These are phyloP conservation scores for Neospermospora avenae DNA, from an alignment of 2,329 filamentous ascomycete species.

Conservation along the genomic window DNA sequence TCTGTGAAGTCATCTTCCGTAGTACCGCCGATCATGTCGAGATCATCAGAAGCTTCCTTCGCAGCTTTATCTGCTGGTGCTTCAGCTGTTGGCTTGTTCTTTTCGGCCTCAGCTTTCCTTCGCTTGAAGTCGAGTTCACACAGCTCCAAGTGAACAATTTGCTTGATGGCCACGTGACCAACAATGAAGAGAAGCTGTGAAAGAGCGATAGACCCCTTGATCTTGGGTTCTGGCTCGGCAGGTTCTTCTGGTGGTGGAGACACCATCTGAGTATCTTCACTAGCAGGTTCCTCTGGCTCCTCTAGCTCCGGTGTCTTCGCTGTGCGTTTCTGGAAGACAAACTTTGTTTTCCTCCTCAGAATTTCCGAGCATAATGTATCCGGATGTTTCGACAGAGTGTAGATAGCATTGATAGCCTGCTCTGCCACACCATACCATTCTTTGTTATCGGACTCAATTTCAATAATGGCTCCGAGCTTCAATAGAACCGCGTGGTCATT, in stretches of 20 bases:
- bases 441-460: slow-evolving; percentile 83
- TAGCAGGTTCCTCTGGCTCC: slow-evolving; percentile 19
- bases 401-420: slow-evolving; percentile 94
- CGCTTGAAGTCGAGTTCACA: slow-evolving; percentile 98
- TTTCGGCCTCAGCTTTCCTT: slow-evolving; percentile 86
- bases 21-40: slow-evolving; percentile 94
- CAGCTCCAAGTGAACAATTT: slow-evolving; percentile 97
- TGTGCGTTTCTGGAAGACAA: slow-evolving; percentile 59
- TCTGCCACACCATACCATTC: slow-evolving; percentile 97
- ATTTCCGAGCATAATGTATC: slow-evolving; percentile 92
- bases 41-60: slow-evolving; percentile 75
- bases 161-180: slow-evolving; percentile 95
- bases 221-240: slow-evolving; percentile 41
- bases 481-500: slow-evolving; percentile 89
- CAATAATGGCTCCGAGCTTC: slow-evolving; percentile 78
- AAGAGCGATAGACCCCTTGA: slow-evolving; percentile 70
- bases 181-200: slow-evolving; percentile 94
- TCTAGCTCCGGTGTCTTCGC: slow-evolving; percentile 36
- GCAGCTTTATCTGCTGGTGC: slow-evolving; percentile 50
- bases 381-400: slow-evolving; percentile 88
- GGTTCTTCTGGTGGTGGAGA: slow-evolving; percentile 28
- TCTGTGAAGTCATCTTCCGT: slow-evolving; percentile 93
- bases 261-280: slow-evolving; percentile 33
- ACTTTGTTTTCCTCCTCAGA: slow-evolving; percentile 78
- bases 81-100: slow-evolving; percentile 47